Base-by-base conservation (phyloP, 2,329 filamentous ascomycete species). In the Hymenoscyphus albidus region DNA sequence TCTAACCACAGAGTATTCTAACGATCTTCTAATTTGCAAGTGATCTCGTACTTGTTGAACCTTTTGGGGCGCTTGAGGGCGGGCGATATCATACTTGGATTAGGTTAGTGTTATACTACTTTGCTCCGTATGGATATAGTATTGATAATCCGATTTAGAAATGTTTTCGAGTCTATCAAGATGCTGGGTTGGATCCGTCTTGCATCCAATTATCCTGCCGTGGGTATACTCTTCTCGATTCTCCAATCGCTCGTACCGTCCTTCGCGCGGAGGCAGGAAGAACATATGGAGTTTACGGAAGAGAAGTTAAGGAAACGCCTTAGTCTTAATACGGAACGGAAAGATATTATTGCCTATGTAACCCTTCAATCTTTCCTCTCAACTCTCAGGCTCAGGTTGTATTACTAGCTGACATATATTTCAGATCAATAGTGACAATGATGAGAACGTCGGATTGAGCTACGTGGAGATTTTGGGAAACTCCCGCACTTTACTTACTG, bases 41-140 rank as follows among this genome's bases (percentile, higher is more conserved):
- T 18, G 78, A 80, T 64, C 73, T 81, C 38, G 75, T 78, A 0
- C 81, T 80, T 66, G 79, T 77, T 2, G 76, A 79, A 60, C 74
- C 76, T 1, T 80, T 78, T 67, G 70, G 71, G 10, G 73, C 70
- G 60, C 65, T 78, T 12, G 64, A 74, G 51, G 66, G 66, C 58
- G 73, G 72, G 68, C 54, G 3, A 27, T 27, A 39, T 56, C 70
- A 65, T 35, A 62, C 68, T 58, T 56, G 70, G 69, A 74, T 38
- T 5, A 13, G 32, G 32, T 16, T 40, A 40, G 38, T 12, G 7
- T 16, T 13, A 51, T 14, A 6, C 9, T 6, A 51, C 7, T 12
- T 10, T 51, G 6, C 35, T 35, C 2, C 6, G 5, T 7, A 35
- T 35, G 35, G 5, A 35, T 35, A 35, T 4, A 1, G 22, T 7